These are phyloP conservation scores for Buxus sempervirens DNA, from an alignment of 164 flowering plant species.

Conservation along the genomic window DNA sequence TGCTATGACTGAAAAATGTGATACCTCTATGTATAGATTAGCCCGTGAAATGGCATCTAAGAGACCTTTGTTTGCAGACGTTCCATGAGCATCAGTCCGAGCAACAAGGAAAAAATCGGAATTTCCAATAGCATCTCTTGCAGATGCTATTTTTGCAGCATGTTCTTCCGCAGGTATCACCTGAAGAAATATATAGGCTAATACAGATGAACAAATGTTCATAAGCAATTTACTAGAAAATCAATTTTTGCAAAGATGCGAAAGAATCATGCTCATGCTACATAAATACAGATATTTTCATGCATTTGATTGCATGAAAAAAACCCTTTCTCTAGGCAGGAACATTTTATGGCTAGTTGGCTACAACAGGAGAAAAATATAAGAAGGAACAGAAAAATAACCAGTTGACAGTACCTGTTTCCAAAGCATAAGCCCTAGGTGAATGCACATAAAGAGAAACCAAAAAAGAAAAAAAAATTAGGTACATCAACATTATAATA, in stretches of 20 bases:
- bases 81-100: slow-evolving; percentile 33
- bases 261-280: neutral
- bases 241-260: neutral
- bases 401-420: slow-evolving; percentile 21
- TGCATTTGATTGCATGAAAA: neutral
- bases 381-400: neutral
- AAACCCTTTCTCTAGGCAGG: neutral
- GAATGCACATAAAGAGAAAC: neutral
- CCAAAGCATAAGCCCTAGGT: slow-evolving; percentile 32
- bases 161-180: slow-evolving; percentile 34
- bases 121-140: slow-evolving; percentile 34
- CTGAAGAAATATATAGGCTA: slow-evolving; percentile 1
- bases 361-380: too few species aligned
- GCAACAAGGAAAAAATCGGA: slow-evolving; percentile 34
- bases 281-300: neutral
- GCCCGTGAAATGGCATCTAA: slow-evolving; percentile 31
- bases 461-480: neutral
- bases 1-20: neutral
- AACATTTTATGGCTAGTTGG: neutral
- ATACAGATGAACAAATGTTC: neutral
- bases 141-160: slow-evolving; percentile 31
- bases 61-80: slow-evolving; percentile 21
- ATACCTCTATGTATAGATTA: slow-evolving; percentile 33
- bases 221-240: neutral
- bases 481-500: too few species aligned